These are phyloP conservation scores for Raphanus sativus DNA, from an alignment of 345 rosid species.

Conservation along the genomic window DNA sequence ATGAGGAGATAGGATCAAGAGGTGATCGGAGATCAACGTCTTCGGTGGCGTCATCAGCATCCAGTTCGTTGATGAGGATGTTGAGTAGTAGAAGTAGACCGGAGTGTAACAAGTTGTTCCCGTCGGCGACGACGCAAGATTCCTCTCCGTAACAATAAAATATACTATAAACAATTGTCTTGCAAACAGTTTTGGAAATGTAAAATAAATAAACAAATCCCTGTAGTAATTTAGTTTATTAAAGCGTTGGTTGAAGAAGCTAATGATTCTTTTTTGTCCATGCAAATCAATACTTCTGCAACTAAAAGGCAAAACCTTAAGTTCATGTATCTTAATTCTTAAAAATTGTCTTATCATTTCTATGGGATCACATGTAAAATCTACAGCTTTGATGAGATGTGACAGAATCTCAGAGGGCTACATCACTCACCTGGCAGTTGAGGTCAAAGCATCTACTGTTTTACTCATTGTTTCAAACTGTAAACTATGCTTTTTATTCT, in stretches of 20 bases:
- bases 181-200: slow-evolving; percentile 30
- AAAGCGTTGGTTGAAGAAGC: slow-evolving; percentile 15
- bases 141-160: slow-evolving; percentile 15
- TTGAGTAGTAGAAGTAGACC: slow-evolving; percentile 62
- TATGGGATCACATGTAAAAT: not conserved
- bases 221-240: slow-evolving; percentile 18
- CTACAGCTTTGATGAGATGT: not conserved
- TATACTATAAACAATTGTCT: not conserved
- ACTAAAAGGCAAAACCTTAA: not conserved
- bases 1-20: slow-evolving; percentile 23
- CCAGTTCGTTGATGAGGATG: slow-evolving; percentile 62
- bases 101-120: slow-evolving; percentile 50
- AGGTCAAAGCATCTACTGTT: slow-evolving; percentile 35
- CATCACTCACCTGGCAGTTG: slow-evolving; percentile 28
- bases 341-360: not conserved
- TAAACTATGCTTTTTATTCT: slow-evolving; percentile 32
- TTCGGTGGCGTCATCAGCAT: slow-evolving; percentile 36
- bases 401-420: slow-evolving; percentile 25
- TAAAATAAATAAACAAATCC: slow-evolving; percentile 15
- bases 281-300: not conserved
- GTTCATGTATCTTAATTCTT: not conserved
- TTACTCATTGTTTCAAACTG: slow-evolving; percentile 19
- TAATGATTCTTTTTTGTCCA: slow-evolving; percentile 13
- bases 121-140: slow-evolving; percentile 33
- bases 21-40: slow-evolving; percentile 27